phyloP scores from a whole-genome alignment of 768 basidiomycete species.

The Phlebiopsis gigantea region DNA sequence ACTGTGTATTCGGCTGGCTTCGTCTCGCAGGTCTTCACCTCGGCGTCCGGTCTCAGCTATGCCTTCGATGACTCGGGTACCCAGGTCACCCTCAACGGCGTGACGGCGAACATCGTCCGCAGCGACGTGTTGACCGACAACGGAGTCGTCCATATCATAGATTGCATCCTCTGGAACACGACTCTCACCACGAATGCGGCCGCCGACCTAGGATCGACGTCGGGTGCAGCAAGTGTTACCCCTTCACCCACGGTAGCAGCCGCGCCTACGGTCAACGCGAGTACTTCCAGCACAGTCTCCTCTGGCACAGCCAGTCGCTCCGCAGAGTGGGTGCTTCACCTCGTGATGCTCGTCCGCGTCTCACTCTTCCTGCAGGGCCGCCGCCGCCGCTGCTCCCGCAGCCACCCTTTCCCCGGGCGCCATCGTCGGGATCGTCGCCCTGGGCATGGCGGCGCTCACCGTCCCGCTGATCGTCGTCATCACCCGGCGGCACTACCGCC shows the following conservation, averaged over 20 bases:
- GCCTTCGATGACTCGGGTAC: neutral
- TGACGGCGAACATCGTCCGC: constrained; percentile 4
- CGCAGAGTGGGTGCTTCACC: too few relatives aligned
- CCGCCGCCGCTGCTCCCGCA: too few relatives aligned
- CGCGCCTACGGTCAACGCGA: too few relatives aligned
- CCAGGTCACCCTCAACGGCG: constrained; percentile 5
- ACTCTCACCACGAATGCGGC: too few relatives aligned
- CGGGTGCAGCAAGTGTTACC: too few relatives aligned
- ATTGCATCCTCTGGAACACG: neutral
- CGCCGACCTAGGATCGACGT: too few relatives aligned
- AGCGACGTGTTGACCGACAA: constrained; percentile 2
- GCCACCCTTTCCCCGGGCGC: neutral
- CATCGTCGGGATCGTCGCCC: constrained; percentile 3
- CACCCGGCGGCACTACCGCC: neutral
- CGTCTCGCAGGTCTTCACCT: neutral
- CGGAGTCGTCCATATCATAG: constrained; percentile 11
- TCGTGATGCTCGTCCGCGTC: too few relatives aligned
- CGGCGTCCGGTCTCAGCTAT: neutral
- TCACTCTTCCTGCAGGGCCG: too few relatives aligned
- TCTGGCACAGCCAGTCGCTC: too few relatives aligned
- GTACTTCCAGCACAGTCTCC: too few relatives aligned
- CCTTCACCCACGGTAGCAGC: too few relatives aligned
- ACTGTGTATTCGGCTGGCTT: neutral
- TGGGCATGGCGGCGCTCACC: neutral
- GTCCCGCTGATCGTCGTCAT: neutral